Evolutionary conservation across 2,329 filamentous ascomycete genomes (phyloP), one percentile per base, ranked within the genome.

Genomic region (Paracoccidioides lutzii): DNA sequence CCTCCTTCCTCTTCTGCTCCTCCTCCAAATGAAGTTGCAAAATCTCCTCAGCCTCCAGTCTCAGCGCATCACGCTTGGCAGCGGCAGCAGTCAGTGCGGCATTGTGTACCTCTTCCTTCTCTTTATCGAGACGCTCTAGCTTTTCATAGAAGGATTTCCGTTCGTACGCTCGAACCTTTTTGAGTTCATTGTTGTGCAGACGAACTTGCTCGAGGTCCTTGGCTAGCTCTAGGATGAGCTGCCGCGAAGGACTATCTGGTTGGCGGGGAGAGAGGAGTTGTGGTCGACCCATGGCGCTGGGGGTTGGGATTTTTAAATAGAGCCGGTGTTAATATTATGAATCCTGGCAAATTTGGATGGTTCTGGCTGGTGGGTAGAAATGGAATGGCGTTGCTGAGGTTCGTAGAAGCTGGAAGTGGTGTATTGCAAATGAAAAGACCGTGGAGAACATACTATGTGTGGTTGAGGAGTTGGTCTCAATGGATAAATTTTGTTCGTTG

Each of bases 81-180:
- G 81, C 81, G 3, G 84, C 84, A 49, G 79, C 78, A 48, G 79
- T 80, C 14, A 91, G 77, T 12, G 85, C 84, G 61, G 82, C 79
- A 57, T 78, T 77, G 65, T 88, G 84, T 55, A 75, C 76, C 52
- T 79, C 73, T 64, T 84, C 82, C 38, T 78, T 80, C 59, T 87
- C 82, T 40, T 80, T 77, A 37, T 80, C 76, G 53, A 82, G 79
- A 43, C 75, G 74, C 57, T 89, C 83, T 33, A 88, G 78, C 30
- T 75, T 78, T 28, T 81, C 77, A 44, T 81, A 75, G 58, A 80
- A 80, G 7, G 66, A 61, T 42, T 67, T 67, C 5, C 69, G 67
- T 54, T 74, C 72, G 60, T 72, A 74, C 12, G 66, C 67, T 55
- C 75, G 69, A 32, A 73, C 71, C 38, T 68, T 69, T 52, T 73